Conservation (phyloP, 148 eudicot species). For the Rhododendron mucronatum region DNA sequence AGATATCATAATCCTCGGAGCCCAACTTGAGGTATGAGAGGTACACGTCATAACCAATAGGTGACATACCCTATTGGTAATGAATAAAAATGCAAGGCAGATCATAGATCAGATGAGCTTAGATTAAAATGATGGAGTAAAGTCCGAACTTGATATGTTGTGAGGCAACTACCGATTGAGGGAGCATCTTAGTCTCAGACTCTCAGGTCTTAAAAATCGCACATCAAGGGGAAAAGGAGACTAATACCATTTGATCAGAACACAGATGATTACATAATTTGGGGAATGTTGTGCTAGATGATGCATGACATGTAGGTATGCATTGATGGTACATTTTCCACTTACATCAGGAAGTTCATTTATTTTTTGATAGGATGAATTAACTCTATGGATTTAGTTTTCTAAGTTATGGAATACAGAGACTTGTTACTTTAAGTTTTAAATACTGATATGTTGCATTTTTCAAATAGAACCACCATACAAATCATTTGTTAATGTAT, state of each 20-base stretch:
- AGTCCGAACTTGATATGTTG: background rate
- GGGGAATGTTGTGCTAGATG: background rate
- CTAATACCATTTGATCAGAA: background rate
- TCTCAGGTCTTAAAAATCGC: background rate
- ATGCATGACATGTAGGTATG: background rate
- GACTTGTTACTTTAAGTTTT: no score
- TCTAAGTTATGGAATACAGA: no score
- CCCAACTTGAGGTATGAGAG: background rate
- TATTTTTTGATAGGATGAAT: no score
- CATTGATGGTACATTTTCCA: background rate
- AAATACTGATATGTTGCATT: no score
- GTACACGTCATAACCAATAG: background rate
- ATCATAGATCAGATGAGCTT: background rate
- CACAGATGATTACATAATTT: background rate
- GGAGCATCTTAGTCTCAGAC: background rate
- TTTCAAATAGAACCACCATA: no score
- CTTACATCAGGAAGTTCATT: background rate
- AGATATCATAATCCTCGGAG: background rate
- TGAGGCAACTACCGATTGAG: background rate
- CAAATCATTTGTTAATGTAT: no score
- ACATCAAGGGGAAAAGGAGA: background rate
- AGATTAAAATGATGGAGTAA: background rate
- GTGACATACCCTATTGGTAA: no score
- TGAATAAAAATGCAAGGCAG: background rate
- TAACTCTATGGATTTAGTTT: no score